Conservation (phyloP, 2,329 filamentous ascomycete species). For the Neurospora sp. region DNA sequence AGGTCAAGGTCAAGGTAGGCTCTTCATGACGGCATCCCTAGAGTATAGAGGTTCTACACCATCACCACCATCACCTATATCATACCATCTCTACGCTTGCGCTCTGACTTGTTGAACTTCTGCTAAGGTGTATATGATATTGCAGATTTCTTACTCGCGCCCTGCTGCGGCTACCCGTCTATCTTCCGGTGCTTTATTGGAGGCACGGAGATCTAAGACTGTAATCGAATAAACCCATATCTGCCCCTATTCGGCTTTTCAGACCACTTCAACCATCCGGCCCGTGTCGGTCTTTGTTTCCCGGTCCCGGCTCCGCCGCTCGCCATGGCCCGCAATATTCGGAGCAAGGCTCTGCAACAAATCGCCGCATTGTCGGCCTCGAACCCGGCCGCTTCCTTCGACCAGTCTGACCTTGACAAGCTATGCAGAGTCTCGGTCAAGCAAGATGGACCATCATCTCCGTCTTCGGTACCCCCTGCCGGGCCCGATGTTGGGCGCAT, state of each 20-base stretch:
- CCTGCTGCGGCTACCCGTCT: background rate
- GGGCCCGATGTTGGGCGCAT: constrained; percentile 37
- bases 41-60: background rate
- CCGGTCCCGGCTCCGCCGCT: background rate
- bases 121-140: background rate
- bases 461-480: background rate
- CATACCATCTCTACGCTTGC: background rate
- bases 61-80: too few relatives aligned
- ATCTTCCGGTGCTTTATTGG: background rate
- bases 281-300: background rate
- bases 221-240: background rate
- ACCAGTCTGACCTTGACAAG: constrained; percentile 53
- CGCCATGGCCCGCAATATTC: constrained; percentile 45
- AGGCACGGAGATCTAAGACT: background rate
- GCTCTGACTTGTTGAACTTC: background rate
- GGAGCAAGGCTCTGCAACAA: constrained; percentile 54
- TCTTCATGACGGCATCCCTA: background rate
- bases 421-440: constrained; percentile 48
- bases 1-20: background rate
- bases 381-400: constrained; percentile 42
- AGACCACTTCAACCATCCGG: background rate
- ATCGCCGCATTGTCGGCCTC: constrained; percentile 54
- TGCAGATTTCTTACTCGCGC: background rate
- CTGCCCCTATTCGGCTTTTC: background rate
- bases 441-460: constrained; percentile 23